Evolutionary conservation across 2,329 filamentous ascomycete genomes (phyloP).

Genomic region (Rhynchosporium agropyri): DNA sequence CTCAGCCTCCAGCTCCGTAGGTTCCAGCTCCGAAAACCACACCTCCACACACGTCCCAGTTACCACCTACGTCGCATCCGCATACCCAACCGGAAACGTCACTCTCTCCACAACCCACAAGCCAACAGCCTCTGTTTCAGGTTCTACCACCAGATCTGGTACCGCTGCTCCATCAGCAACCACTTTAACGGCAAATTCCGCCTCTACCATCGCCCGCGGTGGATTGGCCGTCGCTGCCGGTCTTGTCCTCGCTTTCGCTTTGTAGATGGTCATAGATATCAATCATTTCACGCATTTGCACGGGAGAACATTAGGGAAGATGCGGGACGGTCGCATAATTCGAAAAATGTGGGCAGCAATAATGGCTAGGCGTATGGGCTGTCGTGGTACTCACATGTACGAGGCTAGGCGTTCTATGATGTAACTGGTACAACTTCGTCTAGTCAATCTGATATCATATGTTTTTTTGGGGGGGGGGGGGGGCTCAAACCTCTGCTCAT

Average conservation of each 20-base stretch:
- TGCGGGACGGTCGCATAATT: conserved; percentile 10
- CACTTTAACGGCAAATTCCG: conserved; percentile 40
- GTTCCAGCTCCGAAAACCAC: conserved; percentile 4
- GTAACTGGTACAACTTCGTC: conserved; percentile 8
- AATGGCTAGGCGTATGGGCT: neutral
- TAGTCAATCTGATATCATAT: conserved; percentile 16
- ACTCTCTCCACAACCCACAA: conserved; percentile 14
- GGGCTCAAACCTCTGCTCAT: too few relatives aligned
- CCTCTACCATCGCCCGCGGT: conserved; percentile 29
- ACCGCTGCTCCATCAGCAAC: conserved; percentile 23
- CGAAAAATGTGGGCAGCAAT: conserved; percentile 7
- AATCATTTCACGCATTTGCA: neutral
- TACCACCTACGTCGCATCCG: conserved; percentile 14
- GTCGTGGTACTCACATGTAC: conserved; percentile 3
- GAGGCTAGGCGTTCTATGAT: conserved; percentile 13
- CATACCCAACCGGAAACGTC: conserved; percentile 17
- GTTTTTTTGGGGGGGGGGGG: neutral
- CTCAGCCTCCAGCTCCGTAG: neutral
- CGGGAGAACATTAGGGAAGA: neutral
- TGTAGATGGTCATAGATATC: conserved; percentile 27
- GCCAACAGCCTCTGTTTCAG: conserved; percentile 16
- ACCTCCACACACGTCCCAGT: conserved; percentile 18
- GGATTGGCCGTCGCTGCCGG: conserved; percentile 33
- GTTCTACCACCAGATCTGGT: conserved; percentile 10
- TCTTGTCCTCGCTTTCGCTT: conserved; percentile 33